phyloP scores from a whole-genome alignment of 768 basidiomycete genomes.

The Tulasnella sp. region DNA sequence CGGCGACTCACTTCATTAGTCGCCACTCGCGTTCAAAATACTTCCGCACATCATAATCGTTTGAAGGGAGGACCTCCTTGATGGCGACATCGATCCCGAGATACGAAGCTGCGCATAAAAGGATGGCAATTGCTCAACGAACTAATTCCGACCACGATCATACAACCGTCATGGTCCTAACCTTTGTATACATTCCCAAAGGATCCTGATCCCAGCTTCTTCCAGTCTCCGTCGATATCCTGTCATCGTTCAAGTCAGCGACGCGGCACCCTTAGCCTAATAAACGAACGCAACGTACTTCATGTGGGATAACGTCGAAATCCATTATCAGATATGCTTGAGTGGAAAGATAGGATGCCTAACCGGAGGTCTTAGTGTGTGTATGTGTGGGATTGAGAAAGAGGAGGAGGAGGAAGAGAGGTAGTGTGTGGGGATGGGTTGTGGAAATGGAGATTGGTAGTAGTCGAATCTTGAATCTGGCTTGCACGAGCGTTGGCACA shows the following conservation, averaged over 20 bases:
- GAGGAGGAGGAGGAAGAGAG: too few relatives aligned
- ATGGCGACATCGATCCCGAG: conserved; percentile 94
- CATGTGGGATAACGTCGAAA: conserved; percentile 81
- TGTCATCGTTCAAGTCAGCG: too few relatives aligned
- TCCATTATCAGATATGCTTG: conserved; percentile 16
- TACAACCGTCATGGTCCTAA: too few relatives aligned
- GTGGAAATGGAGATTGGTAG: too few relatives aligned
- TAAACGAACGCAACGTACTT: conserved; percentile 50
- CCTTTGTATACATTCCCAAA: conserved; percentile 91
- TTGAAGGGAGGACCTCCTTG: conserved; percentile 89
- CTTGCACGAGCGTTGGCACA: too few relatives aligned
- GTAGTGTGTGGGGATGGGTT: too few relatives aligned
- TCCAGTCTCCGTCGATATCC: conserved; percentile 85
- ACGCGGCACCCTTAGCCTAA: too few relatives aligned
- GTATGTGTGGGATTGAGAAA: too few relatives aligned
- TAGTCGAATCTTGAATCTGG: too few relatives aligned
- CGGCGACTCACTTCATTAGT: conserved; percentile 78
- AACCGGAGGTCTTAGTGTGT: too few relatives aligned
- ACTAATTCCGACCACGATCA: too few relatives aligned
- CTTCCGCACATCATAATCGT: conserved; percentile 87
- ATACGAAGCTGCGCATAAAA: conserved; percentile 73
- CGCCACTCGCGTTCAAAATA: conserved; percentile 99
- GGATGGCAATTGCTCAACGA: neutral
- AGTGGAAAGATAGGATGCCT: too few relatives aligned
- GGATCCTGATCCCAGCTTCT: conserved; percentile 82